Evolutionary conservation across 108 stramenopile species (phyloP).

Genomic region (Parietichytrium sp.): DNA sequence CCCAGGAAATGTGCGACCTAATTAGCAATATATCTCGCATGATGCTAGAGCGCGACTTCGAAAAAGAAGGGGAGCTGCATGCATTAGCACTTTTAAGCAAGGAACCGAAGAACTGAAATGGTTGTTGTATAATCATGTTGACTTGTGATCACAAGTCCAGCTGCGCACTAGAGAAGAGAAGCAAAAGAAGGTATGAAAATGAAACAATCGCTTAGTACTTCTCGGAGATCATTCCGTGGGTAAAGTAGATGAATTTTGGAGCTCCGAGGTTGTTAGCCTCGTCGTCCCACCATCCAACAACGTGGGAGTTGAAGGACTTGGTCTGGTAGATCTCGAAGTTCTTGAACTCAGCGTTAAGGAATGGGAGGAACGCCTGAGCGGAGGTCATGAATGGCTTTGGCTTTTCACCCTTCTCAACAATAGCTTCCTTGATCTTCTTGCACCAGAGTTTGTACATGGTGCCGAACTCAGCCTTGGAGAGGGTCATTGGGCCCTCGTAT

Average conservation of each 20-base stretch:
- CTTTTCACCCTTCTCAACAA: slow-evolving; percentile 37
- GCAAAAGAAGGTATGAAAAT: no score
- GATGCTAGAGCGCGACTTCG: no score
- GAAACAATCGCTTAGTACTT: no score
- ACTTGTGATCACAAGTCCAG: no score
- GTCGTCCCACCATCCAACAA: slow-evolving; percentile 36
- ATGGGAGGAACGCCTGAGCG: not conserved
- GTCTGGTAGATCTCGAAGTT: slow-evolving; percentile 40
- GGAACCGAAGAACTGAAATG: no score
- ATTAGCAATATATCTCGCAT: no score
- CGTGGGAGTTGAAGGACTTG: not conserved
- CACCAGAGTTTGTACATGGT: slow-evolving; percentile 32
- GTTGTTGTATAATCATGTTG: no score
- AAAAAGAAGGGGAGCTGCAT: no score
- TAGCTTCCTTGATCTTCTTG: slow-evolving; percentile 1
- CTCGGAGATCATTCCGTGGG: slow-evolving; percentile 36
- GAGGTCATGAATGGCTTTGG: not conserved
- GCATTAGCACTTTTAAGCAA: no score
- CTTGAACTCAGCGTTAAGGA: slow-evolving; percentile 39
- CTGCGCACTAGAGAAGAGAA: no score
- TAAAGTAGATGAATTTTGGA: slow-evolving; percentile 38
- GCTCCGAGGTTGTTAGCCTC: slow-evolving; percentile 33
- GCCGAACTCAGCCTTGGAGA: slow-evolving; percentile 38
- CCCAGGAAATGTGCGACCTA: no score
- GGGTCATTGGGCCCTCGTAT: slow-evolving; percentile 34